Base-by-base conservation (phyloP, 371 early-diverging fungal species). In the Zychaea mexicana region DNA sequence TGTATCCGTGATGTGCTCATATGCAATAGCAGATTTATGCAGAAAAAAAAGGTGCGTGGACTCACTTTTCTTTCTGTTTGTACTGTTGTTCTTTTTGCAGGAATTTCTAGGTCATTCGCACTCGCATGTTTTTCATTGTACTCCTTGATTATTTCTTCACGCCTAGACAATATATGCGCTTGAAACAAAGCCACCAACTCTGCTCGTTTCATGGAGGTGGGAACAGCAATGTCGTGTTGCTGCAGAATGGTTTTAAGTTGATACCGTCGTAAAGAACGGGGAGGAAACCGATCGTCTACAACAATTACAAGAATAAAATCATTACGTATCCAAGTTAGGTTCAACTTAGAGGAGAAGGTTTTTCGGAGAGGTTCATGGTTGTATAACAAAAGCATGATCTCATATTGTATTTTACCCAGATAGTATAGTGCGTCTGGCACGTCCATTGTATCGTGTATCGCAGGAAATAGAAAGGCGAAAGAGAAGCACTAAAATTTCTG, bases 381-480 rank as follows among this genome's bases (percentile, higher is more conserved):
- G n/a, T n/a, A n/a, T n/a, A n/a, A n/a, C n/a, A n/a, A n/a, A n/a
- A n/a, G n/a, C n/a, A n/a, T n/a, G n/a, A n/a, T n/a, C n/a, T n/a
- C n/a, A 26, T 15, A 2, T 19, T 0, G 15, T 21, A 22, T 10
- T 30, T 65, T 58, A 62, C 67, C 67, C n/a, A 67, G 42, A 19
- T 67, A 67, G 53, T 67, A 67, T 12, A 67, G 58, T 27, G 60
- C 61, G 49, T 57, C 32, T 21, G 67, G 67, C 12, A 67, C 53
- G 31, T 54, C 55, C 30, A 33, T 33, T 3, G 12, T 36, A 15
- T 3, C 22, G n/a, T 33, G 10, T 58, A 2, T 42, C 12, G 24
- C 22, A 21, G 42, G 45, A 45, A 58, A 58, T 9, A 58, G 45
- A 12, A 58, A 30, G 1, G 13, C 15, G 56, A 13, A 19, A 24